phyloP scores from a whole-genome alignment of 129 eudicot species.

The Sambucus nigra region DNA sequence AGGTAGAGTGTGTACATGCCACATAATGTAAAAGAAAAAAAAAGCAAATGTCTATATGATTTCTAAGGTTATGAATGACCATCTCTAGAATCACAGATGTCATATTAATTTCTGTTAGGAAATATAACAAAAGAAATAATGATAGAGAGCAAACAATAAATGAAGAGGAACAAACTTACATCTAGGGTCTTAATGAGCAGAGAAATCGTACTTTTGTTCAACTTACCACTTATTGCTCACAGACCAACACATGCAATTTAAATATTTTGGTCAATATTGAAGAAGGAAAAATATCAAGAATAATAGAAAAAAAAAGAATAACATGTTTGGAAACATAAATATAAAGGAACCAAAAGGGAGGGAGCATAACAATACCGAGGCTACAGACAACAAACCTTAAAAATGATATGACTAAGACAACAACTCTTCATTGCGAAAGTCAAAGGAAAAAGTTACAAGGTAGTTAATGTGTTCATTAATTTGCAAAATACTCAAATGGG shows the following conservation, averaged over 20 bases:
- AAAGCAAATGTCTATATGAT: not conserved
- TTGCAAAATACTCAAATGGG: conserved; percentile 39
- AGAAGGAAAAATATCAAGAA: conserved; percentile 1
- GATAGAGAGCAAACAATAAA: not conserved
- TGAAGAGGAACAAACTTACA: conserved; percentile 39
- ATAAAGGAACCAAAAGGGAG: not conserved
- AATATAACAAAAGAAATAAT: not conserved
- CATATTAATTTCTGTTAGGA: not conserved
- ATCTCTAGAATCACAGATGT: not conserved
- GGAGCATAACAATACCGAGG: not conserved
- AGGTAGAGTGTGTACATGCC: not conserved
- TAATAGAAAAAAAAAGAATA: conserved; percentile 5
- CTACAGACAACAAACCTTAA: conserved; percentile 52
- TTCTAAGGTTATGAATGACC: not conserved
- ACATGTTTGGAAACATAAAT: not conserved
- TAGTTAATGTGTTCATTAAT: conserved; percentile 91
- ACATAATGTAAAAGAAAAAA: not conserved
- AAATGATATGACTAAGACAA: conserved; percentile 86
- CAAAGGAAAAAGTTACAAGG: conserved; percentile 85
- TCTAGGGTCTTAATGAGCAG: conserved; percentile 74
- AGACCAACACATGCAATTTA: conserved; percentile 19
- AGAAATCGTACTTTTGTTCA: conserved; percentile 87
- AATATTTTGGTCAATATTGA: conserved; percentile 10
- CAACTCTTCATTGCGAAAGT: conserved; percentile 92
- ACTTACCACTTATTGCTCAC: conserved; percentile 87